Conservation (phyloP, 257 asterid genomes). For the Lithospermum erythrorhizon region DNA sequence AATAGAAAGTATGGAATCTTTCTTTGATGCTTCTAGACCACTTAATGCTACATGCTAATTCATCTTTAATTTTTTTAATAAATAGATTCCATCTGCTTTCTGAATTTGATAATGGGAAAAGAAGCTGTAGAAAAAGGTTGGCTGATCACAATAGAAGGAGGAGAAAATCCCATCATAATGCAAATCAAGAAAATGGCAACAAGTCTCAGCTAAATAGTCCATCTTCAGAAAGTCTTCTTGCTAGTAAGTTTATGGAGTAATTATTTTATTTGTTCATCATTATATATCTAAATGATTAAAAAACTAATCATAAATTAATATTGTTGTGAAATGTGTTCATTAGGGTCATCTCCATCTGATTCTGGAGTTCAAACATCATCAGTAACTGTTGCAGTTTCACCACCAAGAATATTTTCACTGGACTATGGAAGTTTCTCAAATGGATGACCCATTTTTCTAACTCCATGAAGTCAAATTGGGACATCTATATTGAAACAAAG, state of each 20-base stretch:
- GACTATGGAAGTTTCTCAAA: constrained; percentile 54
- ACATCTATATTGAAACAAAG: constrained; percentile 26
- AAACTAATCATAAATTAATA: too few species aligned
- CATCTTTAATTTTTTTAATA: neutral
- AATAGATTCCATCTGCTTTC: constrained; percentile 76
- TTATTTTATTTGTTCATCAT: neutral
- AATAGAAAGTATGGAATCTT: constrained; percentile 8
- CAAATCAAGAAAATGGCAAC: constrained; percentile 36
- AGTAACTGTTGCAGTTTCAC: constrained; percentile 63
- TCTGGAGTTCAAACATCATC: constrained; percentile 63
- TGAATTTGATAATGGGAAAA: constrained; percentile 87
- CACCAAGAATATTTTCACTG: constrained; percentile 56
- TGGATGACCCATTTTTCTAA: constrained; percentile 28
- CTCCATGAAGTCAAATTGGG: constrained; percentile 32
- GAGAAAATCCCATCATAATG: constrained; percentile 63
- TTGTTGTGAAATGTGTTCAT: neutral
- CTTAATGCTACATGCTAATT: neutral
- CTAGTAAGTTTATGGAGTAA: constrained; percentile 36
- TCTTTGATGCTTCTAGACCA: neutral
- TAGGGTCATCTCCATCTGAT: constrained; percentile 48
- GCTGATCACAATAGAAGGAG: constrained; percentile 95
- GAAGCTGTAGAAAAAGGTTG: constrained; percentile 90
- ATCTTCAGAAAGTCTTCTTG: constrained; percentile 35
- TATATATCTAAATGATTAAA: neutral
- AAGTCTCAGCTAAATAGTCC: constrained; percentile 33